Base-by-base conservation (phyloP, 2,329 filamentous ascomycete species). In the Parasarocladium wereldwijsianum region DNA sequence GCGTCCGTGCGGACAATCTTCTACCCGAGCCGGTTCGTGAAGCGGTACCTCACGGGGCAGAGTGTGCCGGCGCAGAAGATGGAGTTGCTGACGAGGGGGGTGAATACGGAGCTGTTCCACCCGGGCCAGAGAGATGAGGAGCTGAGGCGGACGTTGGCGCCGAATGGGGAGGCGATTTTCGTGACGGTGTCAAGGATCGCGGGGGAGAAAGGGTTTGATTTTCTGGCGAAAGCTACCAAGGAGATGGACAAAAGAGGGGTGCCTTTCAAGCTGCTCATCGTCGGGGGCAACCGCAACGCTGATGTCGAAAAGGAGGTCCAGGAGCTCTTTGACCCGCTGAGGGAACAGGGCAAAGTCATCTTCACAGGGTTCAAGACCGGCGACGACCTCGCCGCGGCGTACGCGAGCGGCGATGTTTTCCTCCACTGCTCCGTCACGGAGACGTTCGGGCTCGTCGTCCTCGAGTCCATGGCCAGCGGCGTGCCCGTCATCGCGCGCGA, bases 401-500 rank as follows among this genome's bases (percentile, higher is more conserved):
- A 79, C 39, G 74, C 76, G 3, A 69, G 67, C 4, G 74, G 67
- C 1, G 75, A 81, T 43, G 40, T 81, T n/a, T 80, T 81, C 43
- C 50, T 81, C 10, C 75, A 81, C 51, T 78, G 73, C 50, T 80
- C 71, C 14, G 57, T 80, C 34, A 80, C 75, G 1, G 76, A 81
- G 49, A 81, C 76, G 0, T 80, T 81, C 46, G 76, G 76, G 1
- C 55, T 81, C 8, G 75, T 81, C 0, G 75, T 80, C 2, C 55
- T 80, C 2, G 76, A 80, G 48, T 69, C 70, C 3, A 79, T 81
- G 74, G 74, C 75, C 0, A 77, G 72, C 37, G 73, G 74, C 3
- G 61, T 82, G 3, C 74, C 75, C 0, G 75, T 81, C 15, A 59
- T 81, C 31, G 76, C 76, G 3, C 62, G 76, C 26, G 73, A 80